Percentiles rank a stretch among this genome's conserved stretches.
Evolutionary conservation across 441 rosid genomes (phyloP).

Genomic region (Croton laevigatus): DNA sequence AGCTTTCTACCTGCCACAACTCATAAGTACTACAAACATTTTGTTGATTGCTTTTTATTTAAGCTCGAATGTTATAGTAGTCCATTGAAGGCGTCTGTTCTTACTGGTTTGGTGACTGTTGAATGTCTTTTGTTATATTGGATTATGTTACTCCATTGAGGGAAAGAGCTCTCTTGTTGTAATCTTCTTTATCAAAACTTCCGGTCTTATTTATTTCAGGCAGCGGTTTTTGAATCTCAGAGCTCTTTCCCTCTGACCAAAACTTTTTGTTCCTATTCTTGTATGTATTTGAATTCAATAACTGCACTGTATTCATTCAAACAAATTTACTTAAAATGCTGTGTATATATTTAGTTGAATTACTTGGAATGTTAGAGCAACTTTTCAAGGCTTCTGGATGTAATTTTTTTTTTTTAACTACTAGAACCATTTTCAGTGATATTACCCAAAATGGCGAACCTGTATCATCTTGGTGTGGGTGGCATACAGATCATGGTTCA

Average conservation of each 20-base stretch:
- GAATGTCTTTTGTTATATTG: constrained; percentile 1
- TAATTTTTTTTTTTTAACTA: constrained; percentile 18
- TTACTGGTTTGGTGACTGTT: background rate
- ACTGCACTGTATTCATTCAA: background rate
- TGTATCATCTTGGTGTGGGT: constrained; percentile 94
- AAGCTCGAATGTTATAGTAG: background rate
- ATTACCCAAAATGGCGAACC: constrained; percentile 40
- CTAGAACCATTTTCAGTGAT: constrained; percentile 39
- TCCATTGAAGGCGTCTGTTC: background rate
- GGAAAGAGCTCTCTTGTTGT: background rate
- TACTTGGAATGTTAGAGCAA: too few relatives aligned
- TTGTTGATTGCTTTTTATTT: constrained; percentile 2
- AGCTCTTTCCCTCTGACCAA: background rate
- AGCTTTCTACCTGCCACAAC: background rate
- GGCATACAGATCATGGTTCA: constrained; percentile 96
- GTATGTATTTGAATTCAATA: background rate
- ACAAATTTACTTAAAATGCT: background rate
- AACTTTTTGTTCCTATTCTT: background rate
- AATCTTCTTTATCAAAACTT: background rate
- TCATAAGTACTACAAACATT: background rate
- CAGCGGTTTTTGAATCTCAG: background rate
- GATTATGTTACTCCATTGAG: background rate
- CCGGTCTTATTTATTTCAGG: background rate
- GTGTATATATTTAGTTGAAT: too few relatives aligned
- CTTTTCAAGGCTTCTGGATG: constrained; percentile 17